A percentile compares a stretch with the other conserved stretches of the same genome.
phyloP scores from a whole-genome alignment of 805 yeast genomes.

The Kockiozyma suomiensis region DNA sequence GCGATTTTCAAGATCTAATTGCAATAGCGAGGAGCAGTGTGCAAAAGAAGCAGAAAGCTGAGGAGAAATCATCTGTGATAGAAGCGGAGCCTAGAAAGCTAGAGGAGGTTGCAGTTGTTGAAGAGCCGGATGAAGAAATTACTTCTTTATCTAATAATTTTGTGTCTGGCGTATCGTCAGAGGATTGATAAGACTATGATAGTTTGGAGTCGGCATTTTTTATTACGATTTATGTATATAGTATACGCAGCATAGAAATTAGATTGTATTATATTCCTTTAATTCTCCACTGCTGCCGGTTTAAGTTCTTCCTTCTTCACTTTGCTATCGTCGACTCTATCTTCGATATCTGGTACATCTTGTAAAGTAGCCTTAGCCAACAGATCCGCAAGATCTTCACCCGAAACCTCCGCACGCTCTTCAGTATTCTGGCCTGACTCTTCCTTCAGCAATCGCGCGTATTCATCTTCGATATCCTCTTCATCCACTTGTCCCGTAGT shows the following conservation, averaged over 20 bases:
- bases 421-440: slow-evolving; percentile 17
- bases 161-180: neutral
- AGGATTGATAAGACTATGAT: neutral
- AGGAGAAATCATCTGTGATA: neutral
- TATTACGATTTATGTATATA: neutral
- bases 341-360: slow-evolving; percentile 16
- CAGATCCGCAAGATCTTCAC: slow-evolving; percentile 9
- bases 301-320: neutral
- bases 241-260: neutral
- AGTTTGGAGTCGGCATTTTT: neutral
- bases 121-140: too few species aligned
- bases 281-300: neutral
- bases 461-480: slow-evolving; percentile 47
- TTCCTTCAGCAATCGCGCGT: slow-evolving; percentile 43
- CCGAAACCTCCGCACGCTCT: neutral
- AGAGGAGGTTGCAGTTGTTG: neutral
- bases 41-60: neutral
- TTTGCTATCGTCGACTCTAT: neutral
- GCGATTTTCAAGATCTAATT: slow-evolving; percentile 37
- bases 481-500: slow-evolving; percentile 41
- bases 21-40: slow-evolving; percentile 31
- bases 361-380: slow-evolving; percentile 17
- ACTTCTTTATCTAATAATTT: neutral
- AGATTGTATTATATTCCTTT: neutral
- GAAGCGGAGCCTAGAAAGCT: too few species aligned